Evolutionary conservation across 2,329 filamentous ascomycete genomes (phyloP).

Genomic region (Fusarium lyarnte): DNA sequence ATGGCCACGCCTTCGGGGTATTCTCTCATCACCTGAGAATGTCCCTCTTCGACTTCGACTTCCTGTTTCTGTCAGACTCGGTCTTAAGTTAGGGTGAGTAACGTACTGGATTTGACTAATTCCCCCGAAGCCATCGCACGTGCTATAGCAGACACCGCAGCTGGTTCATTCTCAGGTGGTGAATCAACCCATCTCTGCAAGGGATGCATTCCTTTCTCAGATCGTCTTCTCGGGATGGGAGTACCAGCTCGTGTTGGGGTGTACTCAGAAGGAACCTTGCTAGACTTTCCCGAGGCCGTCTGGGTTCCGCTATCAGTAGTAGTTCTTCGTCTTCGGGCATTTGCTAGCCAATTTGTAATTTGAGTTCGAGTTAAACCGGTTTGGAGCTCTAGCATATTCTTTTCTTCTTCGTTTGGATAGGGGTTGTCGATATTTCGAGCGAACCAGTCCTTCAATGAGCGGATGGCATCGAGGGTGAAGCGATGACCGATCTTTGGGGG

Average conservation of each 20-base stretch:
- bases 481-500: slow-evolving; percentile 25
- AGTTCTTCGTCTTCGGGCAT: slow-evolving; percentile 75
- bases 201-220: slow-evolving; percentile 34
- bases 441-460: slow-evolving; percentile 80
- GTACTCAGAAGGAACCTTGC: not conserved
- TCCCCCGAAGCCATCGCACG: slow-evolving; percentile 39
- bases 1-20: slow-evolving; percentile 7
- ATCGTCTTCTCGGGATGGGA: slow-evolving; percentile 43
- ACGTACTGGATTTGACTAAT: slow-evolving; percentile 3
- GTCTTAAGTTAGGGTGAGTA: slow-evolving; percentile 51
- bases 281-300: not conserved
- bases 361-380: slow-evolving; percentile 82
- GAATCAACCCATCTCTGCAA: slow-evolving; percentile 48
- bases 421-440: slow-evolving; percentile 78
- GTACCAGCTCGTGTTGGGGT: slow-evolving; percentile 64
- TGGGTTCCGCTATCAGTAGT: slow-evolving; percentile 61
- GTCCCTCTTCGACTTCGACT: slow-evolving; percentile 19
- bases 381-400: slow-evolving; percentile 74
- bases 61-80: slow-evolving; percentile 45
- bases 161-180: slow-evolving; percentile 47
- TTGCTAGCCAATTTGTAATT: slow-evolving; percentile 89
- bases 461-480: slow-evolving; percentile 19
- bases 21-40: slow-evolving; percentile 18
- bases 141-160: slow-evolving; percentile 45
- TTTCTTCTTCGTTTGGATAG: slow-evolving; percentile 85